phyloP scores from a whole-genome alignment of 768 basidiomycete species.

The Lactifluus piperatus region DNA sequence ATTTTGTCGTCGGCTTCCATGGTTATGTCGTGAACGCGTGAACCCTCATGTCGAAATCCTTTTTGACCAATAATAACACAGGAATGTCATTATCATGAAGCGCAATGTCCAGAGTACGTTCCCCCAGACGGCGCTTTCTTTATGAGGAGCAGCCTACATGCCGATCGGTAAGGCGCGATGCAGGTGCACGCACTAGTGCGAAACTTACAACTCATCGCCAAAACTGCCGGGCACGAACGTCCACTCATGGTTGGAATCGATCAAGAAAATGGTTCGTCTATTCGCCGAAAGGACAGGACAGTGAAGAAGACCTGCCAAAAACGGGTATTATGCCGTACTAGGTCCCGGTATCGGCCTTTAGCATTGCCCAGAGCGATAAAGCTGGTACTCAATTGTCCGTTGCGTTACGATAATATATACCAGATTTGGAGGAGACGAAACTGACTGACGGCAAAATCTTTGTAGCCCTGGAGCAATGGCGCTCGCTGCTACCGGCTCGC shows the following conservation, averaged over 20 bases:
- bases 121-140: neutral
- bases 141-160: no score
- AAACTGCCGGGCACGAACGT: slow-evolving; percentile 42
- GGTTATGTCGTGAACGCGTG: slow-evolving; percentile 41
- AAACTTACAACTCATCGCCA: slow-evolving; percentile 47
- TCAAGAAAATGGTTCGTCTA: slow-evolving; percentile 57
- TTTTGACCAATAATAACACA: no score
- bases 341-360: slow-evolving; percentile 67
- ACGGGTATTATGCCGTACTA: slow-evolving; percentile 21
- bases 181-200: slow-evolving; percentile 42
- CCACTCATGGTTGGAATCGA: slow-evolving; percentile 64
- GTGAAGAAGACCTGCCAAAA: neutral
- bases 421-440: neutral
- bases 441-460: neutral
- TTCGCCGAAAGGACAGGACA: no score
- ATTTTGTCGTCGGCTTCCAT: slow-evolving; percentile 66
- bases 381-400: slow-evolving; percentile 65
- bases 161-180: slow-evolving; percentile 32
- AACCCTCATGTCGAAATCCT: slow-evolving; percentile 45
- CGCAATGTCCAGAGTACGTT: slow-evolving; percentile 48
- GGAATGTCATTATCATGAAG: slow-evolving; percentile 59
- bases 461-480: slow-evolving; percentile 68
- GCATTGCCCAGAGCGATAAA: slow-evolving; percentile 25
- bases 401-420: neutral
- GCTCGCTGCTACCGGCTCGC: slow-evolving; percentile 44